Evolutionary conservation across 805 yeast species (phyloP), one percentile per base, ranked within the genome.

Genomic region (Candida palmyrensis): DNA sequence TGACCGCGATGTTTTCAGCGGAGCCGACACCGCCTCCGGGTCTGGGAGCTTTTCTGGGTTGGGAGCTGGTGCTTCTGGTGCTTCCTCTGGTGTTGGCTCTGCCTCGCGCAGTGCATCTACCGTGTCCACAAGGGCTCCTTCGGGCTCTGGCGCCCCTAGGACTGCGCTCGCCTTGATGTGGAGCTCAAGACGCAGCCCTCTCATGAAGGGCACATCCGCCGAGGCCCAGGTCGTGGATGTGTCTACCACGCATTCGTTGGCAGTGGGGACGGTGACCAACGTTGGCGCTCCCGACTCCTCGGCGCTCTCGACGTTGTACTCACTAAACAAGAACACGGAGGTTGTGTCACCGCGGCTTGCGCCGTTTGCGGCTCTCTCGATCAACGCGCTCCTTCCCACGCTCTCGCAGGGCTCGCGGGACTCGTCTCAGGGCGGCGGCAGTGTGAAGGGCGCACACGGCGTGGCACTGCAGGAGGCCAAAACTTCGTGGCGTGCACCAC

Each of bases 1-100:
- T 47, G 97, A 90, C 47, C 53, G 61, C 2, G 64, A 63, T 16
- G 62, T 77, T 1, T 88, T 83, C 47, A 48, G 49, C 23, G 56
- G 63, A 1, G 43, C 46, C 8, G 40, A 43, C 18, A 28, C 24
- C 30, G 31, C 36, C 23, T 9, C 10, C 11, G n/a, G n/a, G n/a
- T n/a, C n/a, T n/a, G n/a, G n/a, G n/a, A n/a, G n/a, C n/a, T n/a
- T n/a, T n/a, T n/a, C n/a, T n/a, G n/a, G n/a, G n/a, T n/a, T n/a
- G n/a, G n/a, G n/a, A n/a, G n/a, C n/a, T n/a, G n/a, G n/a, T n/a
- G n/a, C n/a, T n/a, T n/a, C n/a, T n/a, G n/a, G n/a, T n/a, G n/a
- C n/a, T n/a, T n/a, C n/a, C n/a, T 9, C 10, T 21, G 11, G 23
- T 9, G 23, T 21, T 9, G 23, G 23, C 10, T 21, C 23, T 11